Conservation (phyloP, 192 early-diverging fungal species). For the Backusella luteola region DNA sequence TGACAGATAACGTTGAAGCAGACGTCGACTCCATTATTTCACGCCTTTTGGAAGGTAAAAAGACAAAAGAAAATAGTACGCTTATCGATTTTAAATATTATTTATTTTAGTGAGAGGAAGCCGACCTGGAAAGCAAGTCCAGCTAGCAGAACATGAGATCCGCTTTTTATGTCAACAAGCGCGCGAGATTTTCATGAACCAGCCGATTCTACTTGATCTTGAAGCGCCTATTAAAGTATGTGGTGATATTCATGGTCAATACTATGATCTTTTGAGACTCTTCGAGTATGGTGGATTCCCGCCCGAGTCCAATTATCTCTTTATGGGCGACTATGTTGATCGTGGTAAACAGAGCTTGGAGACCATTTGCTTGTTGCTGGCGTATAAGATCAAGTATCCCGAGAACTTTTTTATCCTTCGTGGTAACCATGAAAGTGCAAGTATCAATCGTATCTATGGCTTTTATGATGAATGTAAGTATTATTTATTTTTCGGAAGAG, state of each 20-base stretch:
- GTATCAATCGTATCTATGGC: constrained; percentile 81
- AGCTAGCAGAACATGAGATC: constrained; percentile 93
- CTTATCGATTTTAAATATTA: background rate
- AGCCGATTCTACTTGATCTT: constrained; percentile 88
- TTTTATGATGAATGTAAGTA: constrained; percentile 94
- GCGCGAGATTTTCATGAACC: constrained; percentile 92
- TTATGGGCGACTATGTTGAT: constrained; percentile 98
- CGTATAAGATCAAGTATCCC: constrained; percentile 99
- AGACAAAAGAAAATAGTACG: background rate
- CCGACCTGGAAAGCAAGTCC: constrained; percentile 95
- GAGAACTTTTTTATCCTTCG: constrained; percentile 99
- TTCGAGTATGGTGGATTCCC: constrained; percentile 98
- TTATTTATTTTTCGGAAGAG: background rate
- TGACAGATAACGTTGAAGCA: constrained; percentile 55
- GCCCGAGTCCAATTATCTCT: constrained; percentile 94
- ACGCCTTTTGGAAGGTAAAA: constrained; percentile 85
- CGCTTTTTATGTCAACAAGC: constrained; percentile 91
- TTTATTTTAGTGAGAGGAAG: constrained; percentile 80
- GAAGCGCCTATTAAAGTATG: constrained; percentile 97
- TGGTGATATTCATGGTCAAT: constrained; percentile 93
- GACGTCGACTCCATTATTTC: constrained; percentile 91
- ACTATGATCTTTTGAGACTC: constrained; percentile 92
- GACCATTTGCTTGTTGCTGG: constrained; percentile 95
- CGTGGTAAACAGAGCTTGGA: constrained; percentile 97
- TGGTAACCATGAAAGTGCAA: constrained; percentile 98